phyloP scores from a whole-genome alignment of 352 stramenopile species.

The Phytophthora rubi region DNA sequence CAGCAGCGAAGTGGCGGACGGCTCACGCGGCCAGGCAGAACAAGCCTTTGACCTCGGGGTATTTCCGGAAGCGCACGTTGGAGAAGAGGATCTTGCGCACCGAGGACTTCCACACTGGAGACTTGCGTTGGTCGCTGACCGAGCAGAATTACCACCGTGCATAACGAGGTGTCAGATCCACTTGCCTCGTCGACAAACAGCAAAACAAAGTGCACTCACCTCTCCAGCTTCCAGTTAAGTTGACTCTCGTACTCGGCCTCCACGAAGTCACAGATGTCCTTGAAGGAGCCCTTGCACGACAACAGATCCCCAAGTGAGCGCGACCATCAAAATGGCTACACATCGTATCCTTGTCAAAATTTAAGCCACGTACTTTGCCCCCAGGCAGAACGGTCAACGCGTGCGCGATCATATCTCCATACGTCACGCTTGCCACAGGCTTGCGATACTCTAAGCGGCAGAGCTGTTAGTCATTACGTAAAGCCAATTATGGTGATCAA shows the following conservation, averaged over 20 bases:
- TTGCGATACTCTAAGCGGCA: constrained; percentile 72
- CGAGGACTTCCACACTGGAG: constrained; percentile 89
- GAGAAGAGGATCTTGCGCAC: constrained; percentile 92
- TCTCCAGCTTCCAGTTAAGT: constrained; percentile 92
- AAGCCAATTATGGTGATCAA: background rate
- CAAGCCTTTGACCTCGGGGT: constrained; percentile 72
- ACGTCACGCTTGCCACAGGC: constrained; percentile 81
- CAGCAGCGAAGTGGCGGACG: background rate
- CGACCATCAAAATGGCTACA: constrained; percentile 26
- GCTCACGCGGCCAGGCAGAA: constrained; percentile 75
- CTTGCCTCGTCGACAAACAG: constrained; percentile 10
- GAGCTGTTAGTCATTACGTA: background rate
- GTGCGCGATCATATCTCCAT: constrained; percentile 91
- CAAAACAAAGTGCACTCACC: constrained; percentile 35
- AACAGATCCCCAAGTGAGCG: constrained; percentile 1
- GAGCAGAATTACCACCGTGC: constrained; percentile 18
- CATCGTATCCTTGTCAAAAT: constrained; percentile 6
- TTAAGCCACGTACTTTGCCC: constrained; percentile 60
- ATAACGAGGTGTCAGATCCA: constrained; percentile 5
- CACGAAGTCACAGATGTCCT: constrained; percentile 91
- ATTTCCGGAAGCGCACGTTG: constrained; percentile 85
- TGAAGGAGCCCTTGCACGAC: constrained; percentile 73
- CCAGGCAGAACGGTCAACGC: constrained; percentile 67
- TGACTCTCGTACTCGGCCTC: constrained; percentile 86
- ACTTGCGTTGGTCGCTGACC: constrained; percentile 83